phyloP scores from a whole-genome alignment of 129 eudicot genomes.

The Flaveria bidentis region DNA sequence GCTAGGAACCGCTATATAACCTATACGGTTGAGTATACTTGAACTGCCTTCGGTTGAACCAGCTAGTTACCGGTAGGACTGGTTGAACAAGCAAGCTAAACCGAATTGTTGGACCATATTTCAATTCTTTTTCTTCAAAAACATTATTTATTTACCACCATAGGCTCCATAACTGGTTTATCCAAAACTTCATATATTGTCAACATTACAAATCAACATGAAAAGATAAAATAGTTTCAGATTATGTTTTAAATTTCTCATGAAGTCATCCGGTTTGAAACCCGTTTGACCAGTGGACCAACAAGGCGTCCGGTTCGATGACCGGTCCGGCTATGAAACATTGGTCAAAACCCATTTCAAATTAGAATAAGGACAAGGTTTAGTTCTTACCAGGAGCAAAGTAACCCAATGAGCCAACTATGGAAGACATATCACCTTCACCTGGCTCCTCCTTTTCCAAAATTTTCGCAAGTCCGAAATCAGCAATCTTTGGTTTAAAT shows the following conservation, averaged over 20 bases:
- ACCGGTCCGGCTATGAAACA: neutral
- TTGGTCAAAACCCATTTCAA: neutral
- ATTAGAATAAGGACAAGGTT: neutral
- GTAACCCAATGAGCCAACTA: conserved; percentile 81
- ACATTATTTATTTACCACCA: too few species aligned
- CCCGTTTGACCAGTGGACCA: neutral
- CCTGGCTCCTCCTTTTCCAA: conserved; percentile 50
- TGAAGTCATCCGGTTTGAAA: neutral
- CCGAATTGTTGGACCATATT: neutral
- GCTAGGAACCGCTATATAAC: neutral
- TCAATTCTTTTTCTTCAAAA: too few species aligned
- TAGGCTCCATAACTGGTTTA: too few species aligned
- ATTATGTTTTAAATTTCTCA: too few species aligned
- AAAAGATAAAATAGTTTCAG: neutral
- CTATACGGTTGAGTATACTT: neutral
- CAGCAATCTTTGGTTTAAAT: conserved; percentile 67
- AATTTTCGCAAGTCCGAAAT: conserved; percentile 75
- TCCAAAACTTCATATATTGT: too few species aligned
- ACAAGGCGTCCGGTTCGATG: neutral
- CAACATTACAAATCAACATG: neutral
- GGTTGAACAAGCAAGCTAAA: neutral
- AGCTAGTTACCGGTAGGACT: neutral
- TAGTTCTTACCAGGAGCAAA: conserved; percentile 76
- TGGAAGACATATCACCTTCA: conserved; percentile 49
- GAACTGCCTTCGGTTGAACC: too few species aligned